Evolutionary conservation across 257 asterid genomes (phyloP).

Genomic region (Scutellaria minor): DNA sequence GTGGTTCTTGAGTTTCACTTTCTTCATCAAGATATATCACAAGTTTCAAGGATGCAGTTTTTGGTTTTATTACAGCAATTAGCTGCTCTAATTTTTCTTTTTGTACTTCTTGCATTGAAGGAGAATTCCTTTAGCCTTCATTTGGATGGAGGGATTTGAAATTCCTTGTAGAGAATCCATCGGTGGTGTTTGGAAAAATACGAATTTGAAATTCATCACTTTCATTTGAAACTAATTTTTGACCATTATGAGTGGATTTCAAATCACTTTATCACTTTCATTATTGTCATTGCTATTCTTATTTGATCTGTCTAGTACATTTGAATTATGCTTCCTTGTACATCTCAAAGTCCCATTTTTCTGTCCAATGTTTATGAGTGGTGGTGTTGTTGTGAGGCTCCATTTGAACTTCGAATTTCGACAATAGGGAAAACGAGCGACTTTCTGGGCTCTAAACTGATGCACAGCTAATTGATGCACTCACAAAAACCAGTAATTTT

Average conservation of each 20-base stretch:
- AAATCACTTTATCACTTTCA: too few relatives aligned
- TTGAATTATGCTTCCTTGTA: background rate
- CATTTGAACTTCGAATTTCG: background rate
- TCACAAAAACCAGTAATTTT: background rate
- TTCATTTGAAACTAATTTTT: too few relatives aligned
- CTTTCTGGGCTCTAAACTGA: too few relatives aligned
- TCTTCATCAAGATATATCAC: constrained; percentile 14
- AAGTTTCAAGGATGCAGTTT: constrained; percentile 13
- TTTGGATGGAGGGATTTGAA: too few relatives aligned
- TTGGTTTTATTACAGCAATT: background rate
- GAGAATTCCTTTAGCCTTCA: background rate
- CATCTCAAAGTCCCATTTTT: background rate
- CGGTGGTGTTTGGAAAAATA: too few relatives aligned
- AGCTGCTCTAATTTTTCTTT: background rate
- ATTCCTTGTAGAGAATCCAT: too few relatives aligned
- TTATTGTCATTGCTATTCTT: background rate
- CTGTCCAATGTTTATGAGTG: background rate
- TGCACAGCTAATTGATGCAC: too few relatives aligned
- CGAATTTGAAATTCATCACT: too few relatives aligned
- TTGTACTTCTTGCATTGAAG: background rate
- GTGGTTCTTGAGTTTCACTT: background rate
- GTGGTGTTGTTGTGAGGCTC: background rate
- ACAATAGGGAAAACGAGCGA: too few relatives aligned
- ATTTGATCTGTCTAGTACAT: background rate
- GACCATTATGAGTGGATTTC: too few relatives aligned